Conservation (phyloP, 176 grass and related monocot genomes). For the Oryza meyeriana region DNA sequence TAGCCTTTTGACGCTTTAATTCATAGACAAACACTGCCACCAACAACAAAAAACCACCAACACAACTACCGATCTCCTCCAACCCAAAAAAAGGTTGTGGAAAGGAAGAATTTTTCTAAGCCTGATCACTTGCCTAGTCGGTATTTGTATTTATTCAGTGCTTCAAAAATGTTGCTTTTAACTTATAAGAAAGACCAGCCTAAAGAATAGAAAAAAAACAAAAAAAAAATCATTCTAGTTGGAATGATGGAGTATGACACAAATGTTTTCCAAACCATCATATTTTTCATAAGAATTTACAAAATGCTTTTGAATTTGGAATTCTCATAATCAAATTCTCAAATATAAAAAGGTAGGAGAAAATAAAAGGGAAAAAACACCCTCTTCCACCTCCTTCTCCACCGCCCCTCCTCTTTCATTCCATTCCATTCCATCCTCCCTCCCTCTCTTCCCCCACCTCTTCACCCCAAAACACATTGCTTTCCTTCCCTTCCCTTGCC, state of each 20-base stretch:
- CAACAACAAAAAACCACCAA: slow-evolving; percentile 3
- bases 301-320: too few species aligned
- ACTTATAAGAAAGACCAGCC: background rate
- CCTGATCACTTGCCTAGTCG: too few species aligned
- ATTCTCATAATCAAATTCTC: background rate
- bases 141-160: background rate
- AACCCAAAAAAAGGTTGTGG: background rate
- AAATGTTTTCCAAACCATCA: background rate
- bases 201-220: background rate
- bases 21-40: slow-evolving; percentile 16
- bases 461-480: slow-evolving; percentile 20
- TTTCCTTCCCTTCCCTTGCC: slow-evolving; percentile 35
- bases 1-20: slow-evolving; percentile 22
- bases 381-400: background rate
- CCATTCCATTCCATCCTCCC: background rate
- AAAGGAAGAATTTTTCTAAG: background rate
- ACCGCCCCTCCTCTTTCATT: background rate
- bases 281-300: too few species aligned
- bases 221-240: background rate
- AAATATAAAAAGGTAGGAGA: background rate
- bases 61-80: background rate
- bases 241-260: background rate
- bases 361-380: background rate
- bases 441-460: background rate
- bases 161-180: background rate